These are phyloP conservation scores for Leishmania amazonensis DNA, from an alignment of 208 protist species.

Conservation along the genomic window DNA sequence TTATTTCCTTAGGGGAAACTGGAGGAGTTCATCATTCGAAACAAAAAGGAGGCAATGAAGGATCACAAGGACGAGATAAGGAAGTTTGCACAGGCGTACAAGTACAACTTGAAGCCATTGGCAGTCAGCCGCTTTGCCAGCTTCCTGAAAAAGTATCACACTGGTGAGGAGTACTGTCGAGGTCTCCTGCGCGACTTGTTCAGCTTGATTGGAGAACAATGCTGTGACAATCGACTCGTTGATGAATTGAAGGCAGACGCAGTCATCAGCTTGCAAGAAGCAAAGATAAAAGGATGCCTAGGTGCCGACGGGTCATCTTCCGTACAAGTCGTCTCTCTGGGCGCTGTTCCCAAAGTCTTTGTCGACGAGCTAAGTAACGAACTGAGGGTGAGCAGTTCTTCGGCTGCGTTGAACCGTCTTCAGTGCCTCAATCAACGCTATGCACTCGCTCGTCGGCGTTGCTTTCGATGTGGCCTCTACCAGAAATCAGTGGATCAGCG, in stretches of 20 bases:
- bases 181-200: conserved; percentile 75
- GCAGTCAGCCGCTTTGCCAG: conserved; percentile 67
- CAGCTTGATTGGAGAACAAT: conserved; percentile 59
- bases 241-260: conserved; percentile 58
- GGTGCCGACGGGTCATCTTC: conserved; percentile 28
- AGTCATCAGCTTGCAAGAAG: conserved; percentile 58
- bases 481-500: conserved; percentile 56
- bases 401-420: conserved; percentile 38
- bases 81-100: conserved; percentile 62
- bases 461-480: conserved; percentile 81
- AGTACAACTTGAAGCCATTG: conserved; percentile 81
- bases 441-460: conserved; percentile 72
- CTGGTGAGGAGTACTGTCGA: conserved; percentile 41
- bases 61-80: conserved; percentile 65
- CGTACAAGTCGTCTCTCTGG: conserved; percentile 49
- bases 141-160: conserved; percentile 49
- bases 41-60: conserved; percentile 32
- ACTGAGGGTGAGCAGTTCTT: conserved; percentile 30
- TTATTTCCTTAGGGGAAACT: background rate
- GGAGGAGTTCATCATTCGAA: background rate
- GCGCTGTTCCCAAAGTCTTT: conserved; percentile 50
- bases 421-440: conserved; percentile 78
- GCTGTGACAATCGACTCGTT: conserved; percentile 46
- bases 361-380: conserved; percentile 78
- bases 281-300: conserved; percentile 38